Evolutionary conservation across 176 grass and related monocot genomes (phyloP).

Genomic region (Juncus effusus): DNA sequence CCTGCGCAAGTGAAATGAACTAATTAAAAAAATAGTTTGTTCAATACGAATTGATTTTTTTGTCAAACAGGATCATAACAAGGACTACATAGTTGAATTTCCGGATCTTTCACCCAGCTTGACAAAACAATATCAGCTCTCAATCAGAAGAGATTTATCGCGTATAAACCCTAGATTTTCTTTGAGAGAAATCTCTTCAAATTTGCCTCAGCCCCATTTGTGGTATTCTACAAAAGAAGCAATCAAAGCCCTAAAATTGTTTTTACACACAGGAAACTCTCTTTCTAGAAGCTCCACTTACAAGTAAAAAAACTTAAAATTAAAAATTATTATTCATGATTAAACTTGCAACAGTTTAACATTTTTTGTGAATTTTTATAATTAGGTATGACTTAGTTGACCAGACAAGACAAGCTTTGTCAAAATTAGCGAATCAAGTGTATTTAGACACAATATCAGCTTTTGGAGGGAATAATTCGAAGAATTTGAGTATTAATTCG

Average conservation of each 20-base stretch:
- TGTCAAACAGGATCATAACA: constrained; percentile 79
- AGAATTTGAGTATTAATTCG: constrained; percentile 37
- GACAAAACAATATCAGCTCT: constrained; percentile 25
- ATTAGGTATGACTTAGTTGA: constrained; percentile 93
- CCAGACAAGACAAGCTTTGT: constrained; percentile 73
- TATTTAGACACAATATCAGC: constrained; percentile 56
- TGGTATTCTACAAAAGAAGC: constrained; percentile 84
- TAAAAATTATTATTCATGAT: neutral
- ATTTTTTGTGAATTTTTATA: constrained; percentile 1
- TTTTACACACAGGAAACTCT: constrained; percentile 51
- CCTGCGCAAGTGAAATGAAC: no score
- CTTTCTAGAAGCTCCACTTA: constrained; percentile 68
- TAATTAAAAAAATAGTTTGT: no score
- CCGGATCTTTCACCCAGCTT: constrained; percentile 55
- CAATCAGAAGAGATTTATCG: constrained; percentile 42
- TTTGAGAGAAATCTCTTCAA: constrained; percentile 45
- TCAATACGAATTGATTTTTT: no score
- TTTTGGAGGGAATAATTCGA: constrained; percentile 58
- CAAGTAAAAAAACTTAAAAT: constrained; percentile 36
- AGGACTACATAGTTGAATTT: constrained; percentile 91
- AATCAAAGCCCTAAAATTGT: constrained; percentile 66
- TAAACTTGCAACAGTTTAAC: neutral
- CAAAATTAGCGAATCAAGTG: constrained; percentile 90
- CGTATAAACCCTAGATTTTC: constrained; percentile 36
- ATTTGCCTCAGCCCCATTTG: constrained; percentile 65